These are phyloP conservation scores for Candida chauliodis DNA, from an alignment of 805 yeast species.

Conservation along the genomic window DNA sequence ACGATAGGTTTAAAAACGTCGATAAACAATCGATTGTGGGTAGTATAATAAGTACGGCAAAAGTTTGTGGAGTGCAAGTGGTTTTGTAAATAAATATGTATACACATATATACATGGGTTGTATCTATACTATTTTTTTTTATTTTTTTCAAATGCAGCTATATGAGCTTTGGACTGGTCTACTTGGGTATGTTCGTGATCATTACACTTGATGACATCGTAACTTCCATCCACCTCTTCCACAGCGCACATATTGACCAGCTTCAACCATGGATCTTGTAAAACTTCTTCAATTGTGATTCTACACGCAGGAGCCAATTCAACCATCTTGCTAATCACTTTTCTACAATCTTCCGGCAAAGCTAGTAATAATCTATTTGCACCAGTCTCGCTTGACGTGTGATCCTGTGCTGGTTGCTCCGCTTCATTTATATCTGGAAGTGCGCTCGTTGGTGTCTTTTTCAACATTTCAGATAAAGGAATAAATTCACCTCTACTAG, in stretches of 20 bases:
- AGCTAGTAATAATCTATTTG: slow-evolving; percentile 65
- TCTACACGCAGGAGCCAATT: slow-evolving; percentile 81
- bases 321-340: slow-evolving; percentile 73
- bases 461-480: slow-evolving; percentile 55
- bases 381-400: slow-evolving; percentile 68
- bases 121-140: slow-evolving; percentile 43
- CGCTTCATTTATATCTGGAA: slow-evolving; percentile 17
- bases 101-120: neutral
- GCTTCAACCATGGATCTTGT: slow-evolving; percentile 63
- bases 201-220: slow-evolving; percentile 42
- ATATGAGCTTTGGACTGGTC: slow-evolving; percentile 95
- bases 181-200: slow-evolving; percentile 82
- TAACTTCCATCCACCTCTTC: slow-evolving; percentile 35
- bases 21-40: slow-evolving; percentile 77
- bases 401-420: slow-evolving; percentile 38
- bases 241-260: slow-evolving; percentile 68
- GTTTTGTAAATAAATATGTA: slow-evolving; percentile 29
- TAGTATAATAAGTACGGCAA: slow-evolving; percentile 84
- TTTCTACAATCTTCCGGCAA: slow-evolving; percentile 67
- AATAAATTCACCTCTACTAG: slow-evolving; percentile 44
- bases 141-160: slow-evolving; percentile 85
- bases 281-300: slow-evolving; percentile 77
- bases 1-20: slow-evolving; percentile 67
- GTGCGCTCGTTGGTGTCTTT: slow-evolving; percentile 18
- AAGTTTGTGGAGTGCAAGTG: slow-evolving; percentile 80